A percentile compares a stretch with the other conserved stretches of the same genome.
phyloP scores from a whole-genome alignment of 306 rosid genomes.

The Fragaria ananassa region DNA sequence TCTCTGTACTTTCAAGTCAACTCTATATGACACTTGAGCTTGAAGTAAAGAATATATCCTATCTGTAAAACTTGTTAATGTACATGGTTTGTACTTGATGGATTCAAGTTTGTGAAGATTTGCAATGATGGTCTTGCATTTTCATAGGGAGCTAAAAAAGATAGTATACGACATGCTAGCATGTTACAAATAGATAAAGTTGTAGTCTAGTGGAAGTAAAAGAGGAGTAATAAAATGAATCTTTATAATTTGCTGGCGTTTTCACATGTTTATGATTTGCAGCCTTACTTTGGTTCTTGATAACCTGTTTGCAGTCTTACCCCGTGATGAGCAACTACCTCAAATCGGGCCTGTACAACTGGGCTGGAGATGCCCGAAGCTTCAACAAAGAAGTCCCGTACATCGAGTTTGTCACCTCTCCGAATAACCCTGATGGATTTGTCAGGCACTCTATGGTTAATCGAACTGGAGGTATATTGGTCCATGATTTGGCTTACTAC shows the following conservation, averaged over 20 bases:
- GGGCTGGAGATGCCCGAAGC: constrained; percentile 74
- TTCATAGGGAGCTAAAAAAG: not conserved
- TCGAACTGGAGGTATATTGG: constrained; percentile 45
- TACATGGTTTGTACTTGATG: not conserved
- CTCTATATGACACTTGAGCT: not conserved
- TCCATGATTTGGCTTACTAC: constrained; percentile 86
- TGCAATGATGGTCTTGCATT: not conserved
- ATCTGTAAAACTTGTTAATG: not conserved
- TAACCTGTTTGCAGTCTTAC: constrained; percentile 57
- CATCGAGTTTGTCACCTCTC: constrained; percentile 84
- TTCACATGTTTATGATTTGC: not conserved
- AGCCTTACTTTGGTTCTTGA: not conserved
- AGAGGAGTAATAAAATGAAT: not conserved
- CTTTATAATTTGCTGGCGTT: not conserved
- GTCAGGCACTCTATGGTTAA: constrained; percentile 54
- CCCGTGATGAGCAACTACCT: constrained; percentile 64
- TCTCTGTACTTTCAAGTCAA: not conserved
- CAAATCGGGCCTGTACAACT: constrained; percentile 80
- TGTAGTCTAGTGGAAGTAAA: not conserved
- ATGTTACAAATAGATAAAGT: not conserved
- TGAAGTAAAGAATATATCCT: not conserved
- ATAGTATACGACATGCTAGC: not conserved
- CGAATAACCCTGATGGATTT: constrained; percentile 92
- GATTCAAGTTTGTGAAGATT: not conserved
- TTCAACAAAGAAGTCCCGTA: constrained; percentile 54